Conservation (phyloP, 768 basidiomycete species). For the Hygrocybe punicea region DNA sequence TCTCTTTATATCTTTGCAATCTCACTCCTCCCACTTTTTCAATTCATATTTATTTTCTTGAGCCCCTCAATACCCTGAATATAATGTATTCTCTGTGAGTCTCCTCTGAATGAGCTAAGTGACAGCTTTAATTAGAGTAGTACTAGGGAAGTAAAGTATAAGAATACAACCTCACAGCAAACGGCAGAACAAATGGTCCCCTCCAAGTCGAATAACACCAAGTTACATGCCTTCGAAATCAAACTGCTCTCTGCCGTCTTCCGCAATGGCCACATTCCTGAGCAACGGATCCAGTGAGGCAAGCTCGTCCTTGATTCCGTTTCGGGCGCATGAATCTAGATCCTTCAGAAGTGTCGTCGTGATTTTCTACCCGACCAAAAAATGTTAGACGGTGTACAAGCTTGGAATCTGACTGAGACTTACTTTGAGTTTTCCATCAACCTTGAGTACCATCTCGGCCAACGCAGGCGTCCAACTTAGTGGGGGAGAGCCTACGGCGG, state of each 20-base stretch:
- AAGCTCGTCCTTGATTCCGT: slow-evolving; percentile 78
- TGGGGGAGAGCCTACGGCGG: slow-evolving; percentile 43
- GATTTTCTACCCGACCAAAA: slow-evolving; percentile 62
- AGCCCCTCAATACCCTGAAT: no score
- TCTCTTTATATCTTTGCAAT: no score
- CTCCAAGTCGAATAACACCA: neutral
- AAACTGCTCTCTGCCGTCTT: slow-evolving; percentile 31
- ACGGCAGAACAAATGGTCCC: neutral
- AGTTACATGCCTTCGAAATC: slow-evolving; percentile 30
- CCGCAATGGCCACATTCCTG: slow-evolving; percentile 48
- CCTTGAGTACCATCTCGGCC: slow-evolving; percentile 75
- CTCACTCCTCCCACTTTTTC: no score
- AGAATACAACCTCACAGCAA: neutral
- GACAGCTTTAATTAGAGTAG: no score
- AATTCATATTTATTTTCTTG: no score
- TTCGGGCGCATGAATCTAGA: slow-evolving; percentile 76
- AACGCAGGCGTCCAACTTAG: slow-evolving; percentile 55
- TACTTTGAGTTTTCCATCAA: slow-evolving; percentile 84
- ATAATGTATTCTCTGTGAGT: no score
- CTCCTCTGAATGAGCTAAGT: no score
- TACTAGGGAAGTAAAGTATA: no score
- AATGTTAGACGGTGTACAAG: neutral
- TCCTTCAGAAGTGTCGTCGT: slow-evolving; percentile 77
- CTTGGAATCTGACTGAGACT: no score
- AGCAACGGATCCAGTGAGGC: slow-evolving; percentile 77